Conservation (phyloP, 352 stramenopile species). For the Pythium aristosporum region DNA sequence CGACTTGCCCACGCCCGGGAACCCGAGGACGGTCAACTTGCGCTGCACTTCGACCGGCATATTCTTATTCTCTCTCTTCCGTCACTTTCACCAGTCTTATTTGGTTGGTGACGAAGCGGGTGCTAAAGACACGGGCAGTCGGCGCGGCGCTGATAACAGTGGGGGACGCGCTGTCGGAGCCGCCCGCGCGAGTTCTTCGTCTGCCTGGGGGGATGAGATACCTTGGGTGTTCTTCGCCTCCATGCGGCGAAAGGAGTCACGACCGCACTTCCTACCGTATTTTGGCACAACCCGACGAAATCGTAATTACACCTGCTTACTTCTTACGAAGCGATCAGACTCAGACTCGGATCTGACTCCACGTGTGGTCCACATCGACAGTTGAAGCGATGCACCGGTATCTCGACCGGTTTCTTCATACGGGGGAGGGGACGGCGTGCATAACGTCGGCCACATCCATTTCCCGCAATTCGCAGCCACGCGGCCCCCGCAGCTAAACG, state of each 20-base stretch:
- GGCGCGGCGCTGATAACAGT: constrained; percentile 1
- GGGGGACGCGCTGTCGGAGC: neutral
- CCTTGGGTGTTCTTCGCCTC: constrained; percentile 16
- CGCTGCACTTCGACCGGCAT: constrained; percentile 94
- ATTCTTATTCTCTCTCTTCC: constrained; percentile 11
- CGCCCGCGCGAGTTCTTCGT: neutral
- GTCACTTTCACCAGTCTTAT: too few relatives aligned
- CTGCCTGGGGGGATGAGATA: constrained; percentile 8
- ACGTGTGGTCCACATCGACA: constrained; percentile 11
- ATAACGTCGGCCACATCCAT: neutral
- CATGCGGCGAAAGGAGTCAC: constrained; percentile 4
- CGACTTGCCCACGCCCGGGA: constrained; percentile 94
- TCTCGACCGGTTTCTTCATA: constrained; percentile 10
- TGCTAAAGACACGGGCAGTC: neutral
- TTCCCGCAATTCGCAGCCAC: constrained; percentile 11
- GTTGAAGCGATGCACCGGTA: constrained; percentile 21
- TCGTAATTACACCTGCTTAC: constrained; percentile 4
- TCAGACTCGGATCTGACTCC: neutral
- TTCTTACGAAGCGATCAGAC: constrained; percentile 2
- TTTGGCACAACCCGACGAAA: constrained; percentile 14
- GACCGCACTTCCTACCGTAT: constrained; percentile 12
- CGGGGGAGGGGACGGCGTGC: neutral
- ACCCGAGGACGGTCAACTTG: constrained; percentile 95
- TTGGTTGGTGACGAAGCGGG: neutral
- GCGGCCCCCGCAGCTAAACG: constrained; percentile 4